phyloP scores from a whole-genome alignment of 331 rosid genomes.

The Pyracantha coccinea region DNA sequence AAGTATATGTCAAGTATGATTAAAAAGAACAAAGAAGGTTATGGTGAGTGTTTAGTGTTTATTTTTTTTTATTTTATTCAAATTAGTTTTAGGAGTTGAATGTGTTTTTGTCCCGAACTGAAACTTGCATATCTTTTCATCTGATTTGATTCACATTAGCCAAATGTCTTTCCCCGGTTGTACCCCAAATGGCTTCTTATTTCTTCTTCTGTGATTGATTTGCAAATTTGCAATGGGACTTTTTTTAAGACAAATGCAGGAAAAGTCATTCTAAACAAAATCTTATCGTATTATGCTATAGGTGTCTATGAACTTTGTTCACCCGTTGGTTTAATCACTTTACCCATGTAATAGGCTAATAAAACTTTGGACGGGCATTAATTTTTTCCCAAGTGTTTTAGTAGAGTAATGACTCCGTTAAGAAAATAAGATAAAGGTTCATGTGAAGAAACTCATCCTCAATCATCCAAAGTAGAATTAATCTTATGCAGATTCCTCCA shows the following conservation, averaged over 20 bases:
- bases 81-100: background rate
- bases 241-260: background rate
- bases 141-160: background rate
- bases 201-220: background rate
- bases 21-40: slow-evolving; percentile 89
- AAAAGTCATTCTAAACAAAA: background rate
- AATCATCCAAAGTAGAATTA: background rate
- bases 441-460: background rate
- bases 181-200: background rate
- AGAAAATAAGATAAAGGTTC: background rate
- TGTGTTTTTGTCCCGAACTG: background rate
- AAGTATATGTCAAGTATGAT: slow-evolving; percentile 47
- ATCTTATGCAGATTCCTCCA: background rate
- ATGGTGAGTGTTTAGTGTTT: slow-evolving; percentile 38
- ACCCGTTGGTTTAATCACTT: background rate
- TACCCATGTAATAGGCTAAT: background rate
- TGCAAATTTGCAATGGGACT: background rate
- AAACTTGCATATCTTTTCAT: background rate
- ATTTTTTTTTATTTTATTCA: background rate
- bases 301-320: background rate
- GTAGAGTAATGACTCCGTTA: background rate
- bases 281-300: background rate
- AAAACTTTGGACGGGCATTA: background rate
- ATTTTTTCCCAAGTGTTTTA: background rate
- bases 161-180: background rate